Percentiles rank a stretch among this genome's conserved stretches.
These are phyloP conservation scores for Polyporus arcularius DNA, from an alignment of 768 basidiomycete genomes.

Conservation along the genomic window DNA sequence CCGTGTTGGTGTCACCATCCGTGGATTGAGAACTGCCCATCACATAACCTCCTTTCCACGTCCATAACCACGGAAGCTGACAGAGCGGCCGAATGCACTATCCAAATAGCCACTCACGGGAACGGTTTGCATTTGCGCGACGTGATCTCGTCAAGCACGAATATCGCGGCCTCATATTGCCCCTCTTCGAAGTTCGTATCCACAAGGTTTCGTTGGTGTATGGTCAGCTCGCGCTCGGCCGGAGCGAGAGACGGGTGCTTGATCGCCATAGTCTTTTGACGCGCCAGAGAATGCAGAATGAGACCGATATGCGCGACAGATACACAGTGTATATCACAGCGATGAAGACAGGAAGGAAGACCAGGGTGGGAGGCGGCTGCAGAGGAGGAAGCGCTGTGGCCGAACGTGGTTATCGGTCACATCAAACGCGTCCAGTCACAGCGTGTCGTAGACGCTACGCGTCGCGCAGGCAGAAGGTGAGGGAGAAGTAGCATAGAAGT, in stretches of 20 bases:
- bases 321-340: too few species aligned
- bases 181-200: conserved; percentile 78
- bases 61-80: not conserved
- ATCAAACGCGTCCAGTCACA: conserved; percentile 16
- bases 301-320: not conserved
- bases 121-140: conserved; percentile 58
- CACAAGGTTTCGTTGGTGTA: conserved; percentile 55
- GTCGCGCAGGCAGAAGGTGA: too few species aligned
- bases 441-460: not conserved
- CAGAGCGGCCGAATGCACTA: too few species aligned
- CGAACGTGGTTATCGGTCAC: not conserved
- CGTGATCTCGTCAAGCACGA: conserved; percentile 61
- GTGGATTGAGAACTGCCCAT: too few species aligned
- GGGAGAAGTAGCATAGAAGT: not conserved
- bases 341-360: not conserved
- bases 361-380: not conserved
- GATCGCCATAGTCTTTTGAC: not conserved
- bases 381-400: not conserved
- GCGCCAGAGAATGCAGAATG: not conserved
- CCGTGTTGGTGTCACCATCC: too few species aligned
- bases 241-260: not conserved
- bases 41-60: not conserved
- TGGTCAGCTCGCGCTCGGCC: conserved; percentile 46
- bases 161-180: conserved; percentile 70
- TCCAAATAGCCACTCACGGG: conserved; percentile 42